Evolutionary conservation across 2,329 filamentous ascomycete genomes (phyloP), one percentile per base, ranked within the genome.

Genomic region (Fusarium setosum): DNA sequence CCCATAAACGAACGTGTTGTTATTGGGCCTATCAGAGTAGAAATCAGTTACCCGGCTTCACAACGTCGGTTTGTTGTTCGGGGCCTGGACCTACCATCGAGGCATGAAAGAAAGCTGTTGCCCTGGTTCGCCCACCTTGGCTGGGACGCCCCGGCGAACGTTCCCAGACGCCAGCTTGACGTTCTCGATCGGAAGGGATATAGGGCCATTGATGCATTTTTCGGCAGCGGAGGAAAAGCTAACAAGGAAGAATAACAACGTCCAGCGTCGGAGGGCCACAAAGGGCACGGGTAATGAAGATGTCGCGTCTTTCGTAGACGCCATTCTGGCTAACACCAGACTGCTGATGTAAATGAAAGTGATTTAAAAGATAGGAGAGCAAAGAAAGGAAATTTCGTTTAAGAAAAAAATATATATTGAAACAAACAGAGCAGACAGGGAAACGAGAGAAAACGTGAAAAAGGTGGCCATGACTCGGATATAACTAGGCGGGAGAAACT

Each of bases 1-100:
- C 1, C 61, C 64, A 32, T 56, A 67, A 17, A 67, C 17, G 12
- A 62, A 61, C 0, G 64, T 57, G 42, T 63, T 66, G 26, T 64
- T 64, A 29, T 37, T 47, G 2, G 37, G 10, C 60, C 63, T 66
- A 20, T 20, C 3, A 9, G n/a, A n/a, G 5, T 9, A 5, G 20
- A 12, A 10, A 12, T 31, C n/a, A n/a, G n/a, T n/a, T n/a, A n/a
- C n/a, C n/a, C n/a, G n/a, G n/a, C n/a, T n/a, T n/a, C n/a, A n/a
- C n/a, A n/a, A n/a, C n/a, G n/a, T n/a, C n/a, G n/a, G n/a, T n/a
- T n/a, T n/a, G n/a, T n/a, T n/a, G n/a, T n/a, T n/a, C n/a, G n/a
- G n/a, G n/a, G n/a, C n/a, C n/a, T 23, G 8, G 15, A 21, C 41
- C 24, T 21, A 66, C 63, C 62, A 63, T 24, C 44, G 29, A 1